Conservation (phyloP, 805 yeast species). For the Kazachstania viticola region DNA sequence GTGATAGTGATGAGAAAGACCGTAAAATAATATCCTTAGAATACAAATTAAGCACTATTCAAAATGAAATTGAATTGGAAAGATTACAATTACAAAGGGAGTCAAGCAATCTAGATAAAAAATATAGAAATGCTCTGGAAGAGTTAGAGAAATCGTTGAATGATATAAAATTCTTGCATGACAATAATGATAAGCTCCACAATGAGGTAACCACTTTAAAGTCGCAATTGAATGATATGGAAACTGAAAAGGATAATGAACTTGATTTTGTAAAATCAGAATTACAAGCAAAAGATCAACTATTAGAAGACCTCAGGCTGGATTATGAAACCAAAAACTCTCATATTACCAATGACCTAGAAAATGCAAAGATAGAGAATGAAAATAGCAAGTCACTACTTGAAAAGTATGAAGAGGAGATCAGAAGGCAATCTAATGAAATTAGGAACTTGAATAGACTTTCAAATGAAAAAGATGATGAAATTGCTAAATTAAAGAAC, state of each 20-base stretch:
- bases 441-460: slow-evolving; percentile 13
- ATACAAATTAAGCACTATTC: slow-evolving; percentile 29
- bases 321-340: slow-evolving; percentile 21
- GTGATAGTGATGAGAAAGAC: slow-evolving; percentile 5
- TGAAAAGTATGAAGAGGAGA: slow-evolving; percentile 17
- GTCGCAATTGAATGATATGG: slow-evolving; percentile 12
- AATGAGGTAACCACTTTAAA: slow-evolving; percentile 13
- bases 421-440: slow-evolving; percentile 13
- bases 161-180: slow-evolving; percentile 28
- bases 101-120: slow-evolving; percentile 15
- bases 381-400: slow-evolving; percentile 12
- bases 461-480: slow-evolving; percentile 16
- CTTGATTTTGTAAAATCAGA: slow-evolving; percentile 30
- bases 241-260: slow-evolving; percentile 16
- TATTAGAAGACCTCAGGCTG: slow-evolving; percentile 28
- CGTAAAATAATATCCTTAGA: slow-evolving; percentile 23
- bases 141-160: slow-evolving; percentile 24
- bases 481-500: slow-evolving; percentile 19
- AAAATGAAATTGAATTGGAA: slow-evolving; percentile 29
- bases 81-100: slow-evolving; percentile 16
- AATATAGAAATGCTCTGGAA: slow-evolving; percentile 25
- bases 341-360: slow-evolving; percentile 8
- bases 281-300: slow-evolving; percentile 17
- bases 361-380: slow-evolving; percentile 10
- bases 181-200: slow-evolving; percentile 18